Evolutionary conservation across 169 alveolate species (phyloP).

Genomic region (Cryptosporidium meleagridis): DNA sequence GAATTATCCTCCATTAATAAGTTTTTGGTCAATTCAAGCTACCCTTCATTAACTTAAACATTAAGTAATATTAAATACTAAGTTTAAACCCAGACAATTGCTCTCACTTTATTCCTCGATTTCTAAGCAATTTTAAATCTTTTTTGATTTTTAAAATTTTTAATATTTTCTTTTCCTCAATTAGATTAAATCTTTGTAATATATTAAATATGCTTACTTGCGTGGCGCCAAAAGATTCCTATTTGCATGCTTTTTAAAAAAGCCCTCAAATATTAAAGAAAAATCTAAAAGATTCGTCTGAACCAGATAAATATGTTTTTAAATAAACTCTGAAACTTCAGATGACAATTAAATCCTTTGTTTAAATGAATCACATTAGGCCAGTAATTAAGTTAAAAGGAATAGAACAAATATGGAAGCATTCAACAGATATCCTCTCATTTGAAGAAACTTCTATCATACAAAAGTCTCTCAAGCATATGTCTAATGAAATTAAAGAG

Average conservation of each 20-base stretch:
- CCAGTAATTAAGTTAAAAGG: conserved; percentile 12
- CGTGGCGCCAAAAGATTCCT: conserved; percentile 56
- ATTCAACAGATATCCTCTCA: conserved; percentile 19
- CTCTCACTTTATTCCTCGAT: background rate
- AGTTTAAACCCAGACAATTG: background rate
- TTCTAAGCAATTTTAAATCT: background rate
- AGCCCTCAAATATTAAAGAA: background rate
- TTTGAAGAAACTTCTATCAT: conserved; percentile 21
- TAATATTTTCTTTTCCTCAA: background rate
- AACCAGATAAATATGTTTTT: background rate
- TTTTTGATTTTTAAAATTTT: background rate
- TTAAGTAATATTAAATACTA: background rate
- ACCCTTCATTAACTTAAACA: conserved; percentile 1
- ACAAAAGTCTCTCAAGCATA: conserved; percentile 34
- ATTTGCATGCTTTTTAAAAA: conserved; percentile 27
- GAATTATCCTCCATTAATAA: conserved; percentile 36
- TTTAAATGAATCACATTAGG: conserved; percentile 10
- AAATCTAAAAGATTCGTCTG: background rate
- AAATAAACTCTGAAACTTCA: background rate
- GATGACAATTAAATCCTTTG: background rate
- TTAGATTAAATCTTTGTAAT: conserved; percentile 8
- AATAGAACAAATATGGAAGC: conserved; percentile 43
- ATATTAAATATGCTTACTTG: conserved; percentile 10
- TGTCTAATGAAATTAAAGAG: conserved; percentile 32
- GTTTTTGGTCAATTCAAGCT: background rate